These are phyloP conservation scores for Aspergillus quadricinctus DNA, from an alignment of 2,329 filamentous ascomycete species.

Conservation along the genomic window DNA sequence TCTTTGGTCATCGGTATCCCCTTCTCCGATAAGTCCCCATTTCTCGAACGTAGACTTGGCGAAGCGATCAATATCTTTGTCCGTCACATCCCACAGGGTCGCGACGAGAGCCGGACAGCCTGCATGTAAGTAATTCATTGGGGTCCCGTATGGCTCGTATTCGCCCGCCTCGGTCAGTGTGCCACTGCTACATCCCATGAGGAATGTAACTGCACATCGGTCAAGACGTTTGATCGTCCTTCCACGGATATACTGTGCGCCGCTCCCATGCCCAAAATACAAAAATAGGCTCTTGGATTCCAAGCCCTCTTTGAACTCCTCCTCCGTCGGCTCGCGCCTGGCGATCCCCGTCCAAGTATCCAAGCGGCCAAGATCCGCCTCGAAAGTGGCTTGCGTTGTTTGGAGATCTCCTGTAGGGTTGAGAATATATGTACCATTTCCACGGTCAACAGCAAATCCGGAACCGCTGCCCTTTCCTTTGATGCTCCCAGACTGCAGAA, in stretches of 20 bases:
- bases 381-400: conserved; percentile 73
- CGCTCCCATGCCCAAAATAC: conserved; percentile 95
- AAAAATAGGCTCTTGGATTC: conserved; percentile 67
- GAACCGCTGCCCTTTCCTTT: conserved; percentile 14
- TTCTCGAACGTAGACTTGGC: conserved; percentile 72
- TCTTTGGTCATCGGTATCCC: conserved; percentile 3
- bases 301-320: conserved; percentile 69
- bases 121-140: conserved; percentile 86
- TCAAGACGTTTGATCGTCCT: conserved; percentile 75
- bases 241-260: conserved; percentile 87
- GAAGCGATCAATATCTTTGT: conserved; percentile 94
- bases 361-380: conserved; percentile 56
- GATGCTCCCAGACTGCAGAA: conserved; percentile 50
- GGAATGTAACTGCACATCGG: conserved; percentile 73
- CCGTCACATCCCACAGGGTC: conserved; percentile 96
- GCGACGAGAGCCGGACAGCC: conserved; percentile 83
- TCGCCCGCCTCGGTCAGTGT: conserved; percentile 74
- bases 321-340: conserved; percentile 66
- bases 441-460: conserved; percentile 50
- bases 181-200: conserved; percentile 93
- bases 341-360: conserved; percentile 64
- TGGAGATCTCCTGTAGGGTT: conserved; percentile 83
- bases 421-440: conserved; percentile 64
- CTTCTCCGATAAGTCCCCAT: conserved; percentile 70
- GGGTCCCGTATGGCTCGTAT: conserved; percentile 86